Evolutionary conservation across 805 yeast genomes (phyloP).

Genomic region (Kodamaea nitidulidarum): DNA sequence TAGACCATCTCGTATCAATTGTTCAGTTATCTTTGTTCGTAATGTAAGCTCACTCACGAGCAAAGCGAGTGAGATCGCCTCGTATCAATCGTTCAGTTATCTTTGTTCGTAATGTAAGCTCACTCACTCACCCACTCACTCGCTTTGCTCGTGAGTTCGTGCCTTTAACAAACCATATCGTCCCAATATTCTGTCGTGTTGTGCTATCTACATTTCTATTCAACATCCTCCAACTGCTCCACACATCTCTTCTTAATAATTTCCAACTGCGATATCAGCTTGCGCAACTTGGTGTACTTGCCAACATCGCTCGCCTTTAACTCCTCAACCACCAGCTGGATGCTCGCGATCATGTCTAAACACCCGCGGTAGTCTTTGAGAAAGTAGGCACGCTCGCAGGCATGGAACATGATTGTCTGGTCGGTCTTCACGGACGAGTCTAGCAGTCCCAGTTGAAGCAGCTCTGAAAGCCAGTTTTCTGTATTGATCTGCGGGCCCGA

Average conservation of each 20-base stretch:
- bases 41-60: too few species aligned
- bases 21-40: too few species aligned
- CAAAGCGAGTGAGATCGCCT: too few species aligned
- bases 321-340: conserved; percentile 8
- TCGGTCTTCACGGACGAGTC: conserved; percentile 44
- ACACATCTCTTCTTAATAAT: conserved; percentile 4
- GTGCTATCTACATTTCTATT: too few species aligned
- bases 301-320: conserved; percentile 7
- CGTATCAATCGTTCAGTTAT: too few species aligned
- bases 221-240: neutral
- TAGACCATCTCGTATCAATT: too few species aligned
- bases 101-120: too few species aligned
- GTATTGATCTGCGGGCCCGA: conserved; percentile 59
- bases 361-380: conserved; percentile 50
- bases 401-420: conserved; percentile 51
- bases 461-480: conserved; percentile 38
- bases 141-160: too few species aligned
- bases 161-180: too few species aligned
- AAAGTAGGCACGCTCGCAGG: conserved; percentile 63
- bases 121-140: too few species aligned
- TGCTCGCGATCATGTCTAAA: conserved; percentile 18
- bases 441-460: conserved; percentile 21
- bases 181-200: too few species aligned
- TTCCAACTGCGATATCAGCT: conserved; percentile 29
- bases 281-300: conserved; percentile 7